Evolutionary conservation across 805 yeast species (phyloP).

Genomic region (Scheffersomyces lignosus): DNA sequence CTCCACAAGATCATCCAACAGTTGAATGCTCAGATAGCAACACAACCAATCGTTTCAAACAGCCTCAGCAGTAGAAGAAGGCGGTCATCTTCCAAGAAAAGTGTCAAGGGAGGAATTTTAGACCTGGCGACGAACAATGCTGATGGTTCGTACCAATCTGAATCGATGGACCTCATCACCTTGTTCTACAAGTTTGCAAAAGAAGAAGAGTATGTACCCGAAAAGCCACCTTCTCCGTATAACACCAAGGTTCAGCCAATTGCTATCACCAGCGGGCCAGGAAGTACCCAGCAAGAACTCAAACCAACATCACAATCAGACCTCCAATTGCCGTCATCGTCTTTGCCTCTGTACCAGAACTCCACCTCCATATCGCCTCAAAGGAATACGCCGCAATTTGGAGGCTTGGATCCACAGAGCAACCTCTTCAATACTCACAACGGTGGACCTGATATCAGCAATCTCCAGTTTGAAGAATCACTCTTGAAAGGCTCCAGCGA

Average conservation of each 20-base stretch:
- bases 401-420: no score
- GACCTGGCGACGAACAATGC: not conserved
- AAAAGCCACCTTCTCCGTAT: not conserved
- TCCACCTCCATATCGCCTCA: conserved; percentile 16
- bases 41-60: conserved; percentile 2
- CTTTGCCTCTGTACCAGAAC: conserved; percentile 2
- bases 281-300: conserved; percentile 1
- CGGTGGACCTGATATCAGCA: no score
- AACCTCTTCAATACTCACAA: not conserved
- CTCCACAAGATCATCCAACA: conserved; percentile 26
- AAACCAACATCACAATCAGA: not conserved
- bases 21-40: conserved; percentile 9
- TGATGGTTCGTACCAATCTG: conserved; percentile 4
- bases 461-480: conserved; percentile 15
- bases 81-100: conserved; percentile 23
- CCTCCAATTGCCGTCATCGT: not conserved
- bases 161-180: conserved; percentile 32
- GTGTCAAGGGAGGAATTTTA: conserved; percentile 7
- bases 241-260: conserved; percentile 10
- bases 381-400: not conserved
- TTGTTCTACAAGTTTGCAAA: conserved; percentile 42
- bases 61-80: conserved; percentile 11
- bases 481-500: conserved; percentile 26
- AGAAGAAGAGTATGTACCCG: conserved; percentile 24
- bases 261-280: conserved; percentile 4